Base-by-base conservation (phyloP, 306 rosid species). In the Quillaja saponaria region DNA sequence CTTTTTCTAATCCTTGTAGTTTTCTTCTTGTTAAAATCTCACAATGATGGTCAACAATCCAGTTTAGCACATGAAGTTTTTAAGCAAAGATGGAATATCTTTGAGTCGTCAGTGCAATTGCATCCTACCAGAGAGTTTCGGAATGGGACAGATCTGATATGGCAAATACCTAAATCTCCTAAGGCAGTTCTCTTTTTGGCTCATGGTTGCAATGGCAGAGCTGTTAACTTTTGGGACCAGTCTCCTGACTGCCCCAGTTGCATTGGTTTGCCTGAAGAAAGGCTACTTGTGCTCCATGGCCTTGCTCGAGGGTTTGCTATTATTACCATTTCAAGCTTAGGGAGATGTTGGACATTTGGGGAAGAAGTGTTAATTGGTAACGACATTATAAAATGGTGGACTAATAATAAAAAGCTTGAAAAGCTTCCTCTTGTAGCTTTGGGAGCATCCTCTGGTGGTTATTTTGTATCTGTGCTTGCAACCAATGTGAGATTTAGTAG, bases 381-480 rank as follows among this genome's bases (percentile, higher is more conserved):
- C 61, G 85, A 81, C 63, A 80, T 84, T 45, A 54, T 88, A 61
- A 69, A 54, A 5, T 78, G 96, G 98, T 92, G 95, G 96, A 61
- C 74, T 61, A 59, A 67, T 62, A 80, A 58, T 49, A 82, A 75
- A 59, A 84, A 81, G 78, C 90, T 92, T 52, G 77, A 68, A 33
- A 69, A 81, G 14, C 84, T 84, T 71, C 95, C 95, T 65, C 82
- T 86, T 61, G 81, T 88, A 61, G 98, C 95, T 35, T 61, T 88
- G 66, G 96, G 96, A 21, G 99, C 95, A 50, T 89, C 99, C 13
- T 92, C 99, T 38, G 95, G 96, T 34, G 96, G 99, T 11, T 46
- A 82, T 74, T 92, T 92, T 80, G 87, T 89, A 47, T 92, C 99
- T 14, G 78, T 86, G 63, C 95, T 92, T 49, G 96, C 94, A 5